Evolutionary conservation across 2,329 filamentous ascomycete genomes (phyloP).

Genomic region (Exophiala bonariae): DNA sequence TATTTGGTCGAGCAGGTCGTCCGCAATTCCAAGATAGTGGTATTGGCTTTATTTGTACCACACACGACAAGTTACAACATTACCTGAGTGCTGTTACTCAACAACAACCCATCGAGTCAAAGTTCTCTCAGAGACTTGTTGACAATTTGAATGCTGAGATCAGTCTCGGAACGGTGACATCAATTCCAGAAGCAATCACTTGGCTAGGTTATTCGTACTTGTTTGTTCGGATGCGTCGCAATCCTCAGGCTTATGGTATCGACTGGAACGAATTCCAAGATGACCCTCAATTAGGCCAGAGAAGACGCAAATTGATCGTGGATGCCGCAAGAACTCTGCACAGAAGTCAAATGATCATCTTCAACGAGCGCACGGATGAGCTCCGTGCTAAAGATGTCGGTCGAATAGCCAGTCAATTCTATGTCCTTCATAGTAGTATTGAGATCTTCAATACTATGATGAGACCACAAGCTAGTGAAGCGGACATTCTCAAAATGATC

Average conservation of each 20-base stretch:
- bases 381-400: constrained; percentile 92
- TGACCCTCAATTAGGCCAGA: constrained; percentile 82
- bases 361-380: constrained; percentile 91
- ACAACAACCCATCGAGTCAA: constrained; percentile 96
- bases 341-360: constrained; percentile 97
- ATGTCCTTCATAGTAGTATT: constrained; percentile 89
- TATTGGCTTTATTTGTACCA: constrained; percentile 97
- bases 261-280: constrained; percentile 89
- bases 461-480: constrained; percentile 80
- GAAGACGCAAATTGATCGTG: constrained; percentile 81
- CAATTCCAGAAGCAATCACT: constrained; percentile 86
- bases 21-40: constrained; percentile 97
- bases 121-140: constrained; percentile 87
- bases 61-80: constrained; percentile 86
- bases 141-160: constrained; percentile 98
- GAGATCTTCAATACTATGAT: constrained; percentile 97
- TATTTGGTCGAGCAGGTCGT: constrained; percentile 95
- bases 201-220: constrained; percentile 98
- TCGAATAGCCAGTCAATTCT: constrained; percentile 94
- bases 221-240: constrained; percentile 93
- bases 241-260: constrained; percentile 89
- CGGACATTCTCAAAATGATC: constrained; percentile 93
- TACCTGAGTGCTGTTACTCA: constrained; percentile 92
- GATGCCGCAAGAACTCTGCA: constrained; percentile 85
- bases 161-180: constrained; percentile 89